Evolutionary conservation across 2,329 filamentous ascomycete species (phyloP).

Genomic region (Clonostachys sp.): DNA sequence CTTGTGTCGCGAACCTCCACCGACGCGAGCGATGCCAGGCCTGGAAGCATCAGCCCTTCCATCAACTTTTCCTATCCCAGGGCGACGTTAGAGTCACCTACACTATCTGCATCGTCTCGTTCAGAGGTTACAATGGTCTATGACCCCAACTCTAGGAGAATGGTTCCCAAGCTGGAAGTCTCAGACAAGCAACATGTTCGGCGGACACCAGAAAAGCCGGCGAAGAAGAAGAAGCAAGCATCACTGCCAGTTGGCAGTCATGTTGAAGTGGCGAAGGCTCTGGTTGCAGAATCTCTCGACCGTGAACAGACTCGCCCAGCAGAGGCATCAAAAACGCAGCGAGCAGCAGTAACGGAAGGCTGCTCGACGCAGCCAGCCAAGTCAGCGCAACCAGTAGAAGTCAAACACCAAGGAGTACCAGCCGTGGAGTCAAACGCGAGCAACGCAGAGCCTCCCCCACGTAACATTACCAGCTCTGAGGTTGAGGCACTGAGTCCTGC

Average conservation of each 20-base stretch:
- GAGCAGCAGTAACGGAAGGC: too few relatives aligned
- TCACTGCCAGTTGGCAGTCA: neutral
- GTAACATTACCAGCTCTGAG: too few relatives aligned
- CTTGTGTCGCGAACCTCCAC: slow-evolving; percentile 25
- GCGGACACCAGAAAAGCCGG: slow-evolving; percentile 27
- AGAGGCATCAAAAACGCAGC: too few relatives aligned
- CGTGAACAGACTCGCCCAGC: too few relatives aligned
- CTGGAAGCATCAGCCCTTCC: slow-evolving; percentile 44
- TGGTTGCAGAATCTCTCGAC: too few relatives aligned
- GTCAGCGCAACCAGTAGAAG: too few relatives aligned
- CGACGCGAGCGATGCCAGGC: slow-evolving; percentile 23
- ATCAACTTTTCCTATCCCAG: slow-evolving; percentile 58
- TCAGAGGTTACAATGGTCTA: slow-evolving; percentile 48
- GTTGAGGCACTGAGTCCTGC: too few relatives aligned
- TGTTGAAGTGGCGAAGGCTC: too few relatives aligned
- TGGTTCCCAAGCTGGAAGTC: slow-evolving; percentile 42
- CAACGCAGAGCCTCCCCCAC: too few relatives aligned
- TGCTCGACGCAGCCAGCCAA: too few relatives aligned
- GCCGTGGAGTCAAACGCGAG: too few relatives aligned
- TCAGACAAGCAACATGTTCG: slow-evolving; percentile 34
- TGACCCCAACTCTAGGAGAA: slow-evolving; percentile 61
- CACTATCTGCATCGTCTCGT: slow-evolving; percentile 2
- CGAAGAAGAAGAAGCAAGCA: slow-evolving; percentile 33
- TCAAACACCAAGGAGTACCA: too few relatives aligned
- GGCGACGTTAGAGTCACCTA: slow-evolving; percentile 31